Evolutionary conservation across 2,329 filamentous ascomycete species (phyloP).

Genomic region (Paraphoma sp.): DNA sequence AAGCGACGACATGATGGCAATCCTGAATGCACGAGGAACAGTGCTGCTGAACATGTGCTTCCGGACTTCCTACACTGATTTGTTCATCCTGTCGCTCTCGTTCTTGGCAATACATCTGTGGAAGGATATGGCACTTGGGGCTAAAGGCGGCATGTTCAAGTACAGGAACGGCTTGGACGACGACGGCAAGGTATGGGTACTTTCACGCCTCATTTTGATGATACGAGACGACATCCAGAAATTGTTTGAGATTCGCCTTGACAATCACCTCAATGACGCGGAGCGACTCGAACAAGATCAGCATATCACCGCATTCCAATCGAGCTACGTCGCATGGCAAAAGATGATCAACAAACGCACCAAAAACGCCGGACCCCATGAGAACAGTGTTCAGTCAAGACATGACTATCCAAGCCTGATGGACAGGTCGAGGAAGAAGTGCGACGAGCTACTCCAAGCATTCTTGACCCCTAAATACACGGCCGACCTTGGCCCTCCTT

Average conservation of each 20-base stretch:
- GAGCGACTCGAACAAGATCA: background rate
- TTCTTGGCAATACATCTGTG: background rate
- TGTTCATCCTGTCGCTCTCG: background rate
- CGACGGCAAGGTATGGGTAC: background rate
- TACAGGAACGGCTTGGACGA: background rate
- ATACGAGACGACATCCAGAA: conserved; percentile 2
- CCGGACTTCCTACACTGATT: background rate
- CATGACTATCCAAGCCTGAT: background rate
- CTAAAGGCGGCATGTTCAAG: background rate
- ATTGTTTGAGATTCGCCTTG: background rate
- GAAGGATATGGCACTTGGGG: background rate
- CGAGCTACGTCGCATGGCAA: background rate
- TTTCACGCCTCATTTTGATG: background rate
- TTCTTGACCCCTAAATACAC: background rate
- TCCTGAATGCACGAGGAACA: conserved; percentile 5
- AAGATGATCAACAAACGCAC: background rate
- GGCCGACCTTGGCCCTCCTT: background rate
- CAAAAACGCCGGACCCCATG: too few relatives aligned
- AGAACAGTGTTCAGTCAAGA: background rate
- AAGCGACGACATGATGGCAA: conserved; percentile 1
- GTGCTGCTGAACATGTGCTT: conserved; percentile 8
- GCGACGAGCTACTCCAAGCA: background rate
- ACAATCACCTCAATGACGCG: background rate
- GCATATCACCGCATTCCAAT: background rate
- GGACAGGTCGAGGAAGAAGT: background rate